Conservation (phyloP, 306 rosid genomes). For the Quercus glauca region DNA sequence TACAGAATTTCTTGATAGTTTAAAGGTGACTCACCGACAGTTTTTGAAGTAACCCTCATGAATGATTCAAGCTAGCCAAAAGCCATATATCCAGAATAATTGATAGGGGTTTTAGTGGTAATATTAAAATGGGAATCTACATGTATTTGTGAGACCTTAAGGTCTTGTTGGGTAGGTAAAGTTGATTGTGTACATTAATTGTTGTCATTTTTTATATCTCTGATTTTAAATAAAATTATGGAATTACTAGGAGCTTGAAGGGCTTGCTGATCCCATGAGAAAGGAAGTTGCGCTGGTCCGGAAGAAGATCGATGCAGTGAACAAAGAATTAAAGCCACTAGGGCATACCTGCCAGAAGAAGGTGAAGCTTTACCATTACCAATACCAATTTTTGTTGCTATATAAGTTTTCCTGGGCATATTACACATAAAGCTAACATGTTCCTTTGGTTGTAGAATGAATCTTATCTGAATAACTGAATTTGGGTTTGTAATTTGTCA, state of each 20-base stretch:
- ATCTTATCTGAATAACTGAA: not conserved
- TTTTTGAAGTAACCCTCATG: not conserved
- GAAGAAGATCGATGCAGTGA: conserved; percentile 83
- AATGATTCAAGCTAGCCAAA: not conserved
- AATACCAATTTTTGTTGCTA: not conserved
- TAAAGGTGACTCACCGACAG: not conserved
- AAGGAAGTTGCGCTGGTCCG: conserved; percentile 81
- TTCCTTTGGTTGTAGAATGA: not conserved
- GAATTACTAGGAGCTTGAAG: conserved; percentile 77
- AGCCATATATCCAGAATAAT: not conserved
- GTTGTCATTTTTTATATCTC: not conserved
- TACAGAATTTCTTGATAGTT: not conserved
- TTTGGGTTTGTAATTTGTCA: conserved; percentile 11
- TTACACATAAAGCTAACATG: not conserved
- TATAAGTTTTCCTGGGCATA: not conserved
- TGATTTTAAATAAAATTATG: conserved; percentile 1
- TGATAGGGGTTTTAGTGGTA: not conserved
- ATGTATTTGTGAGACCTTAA: too few relatives aligned
- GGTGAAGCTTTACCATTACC: conserved; percentile 37
- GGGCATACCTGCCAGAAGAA: conserved; percentile 94
- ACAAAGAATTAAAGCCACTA: conserved; percentile 96
- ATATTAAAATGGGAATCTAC: not conserved
- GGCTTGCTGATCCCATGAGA: conserved; percentile 89
- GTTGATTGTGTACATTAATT: not conserved
- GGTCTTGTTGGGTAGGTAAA: not conserved